These are phyloP conservation scores for Boletus tylopilopsis DNA, from an alignment of 768 basidiomycete genomes.

Conservation along the genomic window DNA sequence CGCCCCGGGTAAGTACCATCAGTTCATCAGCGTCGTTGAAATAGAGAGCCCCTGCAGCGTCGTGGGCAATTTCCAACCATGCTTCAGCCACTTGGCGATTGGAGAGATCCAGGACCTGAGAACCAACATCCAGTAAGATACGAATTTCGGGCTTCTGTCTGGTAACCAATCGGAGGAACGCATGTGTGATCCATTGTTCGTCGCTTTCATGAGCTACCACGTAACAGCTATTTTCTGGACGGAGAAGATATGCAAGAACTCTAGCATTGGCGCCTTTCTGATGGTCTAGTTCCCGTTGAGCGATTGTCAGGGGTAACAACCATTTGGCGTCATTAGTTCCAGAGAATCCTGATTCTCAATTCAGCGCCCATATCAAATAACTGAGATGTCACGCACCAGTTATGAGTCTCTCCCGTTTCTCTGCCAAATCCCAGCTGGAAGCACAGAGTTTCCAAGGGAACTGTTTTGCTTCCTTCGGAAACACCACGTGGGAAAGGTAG, in stretches of 20 bases:
- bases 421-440: too few species aligned
- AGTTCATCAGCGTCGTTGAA: too few species aligned
- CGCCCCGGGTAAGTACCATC: too few species aligned
- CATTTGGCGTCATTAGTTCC: constrained; percentile 34
- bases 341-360: constrained; percentile 30
- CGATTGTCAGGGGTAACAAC: too few species aligned
- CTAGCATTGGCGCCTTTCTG: constrained; percentile 40
- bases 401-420: not conserved
- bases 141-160: constrained; percentile 33
- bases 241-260: constrained; percentile 27
- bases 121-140: constrained; percentile 51
- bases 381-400: constrained; percentile 2
- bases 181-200: not conserved
- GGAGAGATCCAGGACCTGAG: constrained; percentile 48
- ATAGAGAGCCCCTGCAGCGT: constrained; percentile 13
- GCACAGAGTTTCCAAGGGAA: too few species aligned
- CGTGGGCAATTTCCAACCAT: constrained; percentile 35
- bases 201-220: not conserved
- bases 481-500: too few species aligned
- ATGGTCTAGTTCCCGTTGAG: too few species aligned
- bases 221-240: constrained; percentile 11
- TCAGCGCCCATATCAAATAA: not conserved
- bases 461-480: too few species aligned
- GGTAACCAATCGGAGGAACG: constrained; percentile 27
- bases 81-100: constrained; percentile 37